Conservation (phyloP, 1,284 basidiomycete species). For the Cerrena zonata region DNA sequence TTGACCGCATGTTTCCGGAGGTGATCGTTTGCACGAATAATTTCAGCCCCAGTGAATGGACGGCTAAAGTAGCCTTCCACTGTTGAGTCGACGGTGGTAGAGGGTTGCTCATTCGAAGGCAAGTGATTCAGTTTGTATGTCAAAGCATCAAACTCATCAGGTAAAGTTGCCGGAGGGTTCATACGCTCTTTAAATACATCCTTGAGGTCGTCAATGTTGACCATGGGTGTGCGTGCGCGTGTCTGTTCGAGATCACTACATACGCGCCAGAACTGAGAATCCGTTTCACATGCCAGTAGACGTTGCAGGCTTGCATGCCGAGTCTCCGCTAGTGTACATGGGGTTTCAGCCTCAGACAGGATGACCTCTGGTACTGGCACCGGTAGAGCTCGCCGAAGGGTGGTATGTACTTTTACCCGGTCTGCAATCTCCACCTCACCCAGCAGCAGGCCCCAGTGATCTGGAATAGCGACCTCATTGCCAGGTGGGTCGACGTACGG, state of each 20-base stretch:
- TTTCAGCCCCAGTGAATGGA: conserved; percentile 15
- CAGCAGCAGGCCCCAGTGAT: background rate
- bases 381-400: background rate
- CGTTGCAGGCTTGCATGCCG: background rate
- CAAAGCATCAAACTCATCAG: conserved; percentile 3
- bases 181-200: conserved; percentile 4
- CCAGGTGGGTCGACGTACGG: background rate
- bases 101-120: background rate
- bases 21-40: conserved; percentile 13
- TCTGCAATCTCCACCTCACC: background rate
- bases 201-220: background rate
- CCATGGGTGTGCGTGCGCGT: background rate
- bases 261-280: background rate
- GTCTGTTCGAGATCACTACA: background rate
- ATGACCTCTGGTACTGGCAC: no score
- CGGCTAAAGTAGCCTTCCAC: conserved; percentile 13
- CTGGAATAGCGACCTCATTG: background rate
- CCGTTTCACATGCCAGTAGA: background rate
- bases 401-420: background rate
- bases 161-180: conserved; percentile 5
- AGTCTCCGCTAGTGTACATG: background rate
- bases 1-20: conserved; percentile 2
- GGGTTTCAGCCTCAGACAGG: background rate
- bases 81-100: background rate
- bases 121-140: background rate